phyloP scores from a whole-genome alignment of 2,329 filamentous ascomycete genomes.

The Sporothrix protearum region DNA sequence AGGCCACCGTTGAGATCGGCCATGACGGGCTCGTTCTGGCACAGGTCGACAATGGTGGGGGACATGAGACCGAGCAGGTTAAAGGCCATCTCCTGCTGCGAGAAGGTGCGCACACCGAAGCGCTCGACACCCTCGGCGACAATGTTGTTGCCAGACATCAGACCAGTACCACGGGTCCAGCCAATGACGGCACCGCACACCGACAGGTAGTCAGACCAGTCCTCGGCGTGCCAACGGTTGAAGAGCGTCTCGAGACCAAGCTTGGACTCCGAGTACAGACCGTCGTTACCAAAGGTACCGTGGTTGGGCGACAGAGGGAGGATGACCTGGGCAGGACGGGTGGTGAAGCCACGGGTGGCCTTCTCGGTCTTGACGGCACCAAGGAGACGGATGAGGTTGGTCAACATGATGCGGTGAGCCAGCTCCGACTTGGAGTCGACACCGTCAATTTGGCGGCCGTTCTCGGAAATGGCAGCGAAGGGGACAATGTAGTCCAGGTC shows the following conservation, averaged over 20 bases:
- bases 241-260: slow-evolving; percentile 95
- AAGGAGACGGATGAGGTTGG: slow-evolving; percentile 87
- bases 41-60: slow-evolving; percentile 87
- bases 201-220: slow-evolving; percentile 95
- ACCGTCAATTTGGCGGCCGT: slow-evolving; percentile 92
- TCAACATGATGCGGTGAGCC: slow-evolving; percentile 98
- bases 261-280: slow-evolving; percentile 94
- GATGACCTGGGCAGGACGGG: slow-evolving; percentile 92
- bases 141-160: slow-evolving; percentile 62
- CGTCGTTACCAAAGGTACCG: slow-evolving; percentile 95
- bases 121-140: slow-evolving; percentile 96
- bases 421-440: slow-evolving; percentile 98
- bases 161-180: slow-evolving; percentile 96
- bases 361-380: slow-evolving; percentile 91
- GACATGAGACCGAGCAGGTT: slow-evolving; percentile 96
- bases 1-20: slow-evolving; percentile 96
- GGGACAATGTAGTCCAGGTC: slow-evolving; percentile 94
- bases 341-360: slow-evolving; percentile 81
- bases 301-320: slow-evolving; percentile 96
- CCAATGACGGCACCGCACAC: slow-evolving; percentile 98
- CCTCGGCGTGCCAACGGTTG: slow-evolving; percentile 97
- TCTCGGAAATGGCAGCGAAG: slow-evolving; percentile 96
- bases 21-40: slow-evolving; percentile 92
- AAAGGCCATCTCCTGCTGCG: slow-evolving; percentile 99
- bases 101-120: slow-evolving; percentile 96